Conservation (phyloP, 305 asterid genomes). For the Rubia tinctorum region DNA sequence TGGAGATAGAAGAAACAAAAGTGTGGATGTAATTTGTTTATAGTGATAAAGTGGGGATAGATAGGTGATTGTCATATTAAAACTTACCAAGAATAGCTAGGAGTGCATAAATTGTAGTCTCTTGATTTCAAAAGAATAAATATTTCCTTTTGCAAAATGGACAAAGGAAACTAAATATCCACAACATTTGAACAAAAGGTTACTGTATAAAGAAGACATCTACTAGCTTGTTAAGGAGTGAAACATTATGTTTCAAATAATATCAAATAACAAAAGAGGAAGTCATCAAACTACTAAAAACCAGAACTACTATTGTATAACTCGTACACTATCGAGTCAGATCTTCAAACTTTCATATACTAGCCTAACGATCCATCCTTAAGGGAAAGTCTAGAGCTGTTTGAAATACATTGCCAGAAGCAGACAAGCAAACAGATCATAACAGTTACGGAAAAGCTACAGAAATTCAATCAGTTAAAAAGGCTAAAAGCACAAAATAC, state of each 20-base stretch:
- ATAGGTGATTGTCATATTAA: background rate
- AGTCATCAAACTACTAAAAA: background rate
- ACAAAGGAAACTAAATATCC: background rate
- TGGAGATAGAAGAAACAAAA: background rate
- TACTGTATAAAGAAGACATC: background rate
- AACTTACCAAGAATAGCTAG: background rate
- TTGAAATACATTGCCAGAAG: background rate
- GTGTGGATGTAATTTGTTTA: background rate
- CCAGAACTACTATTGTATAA: background rate
- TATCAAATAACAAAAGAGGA: background rate
- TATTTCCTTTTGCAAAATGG: background rate
- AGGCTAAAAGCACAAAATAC: background rate
- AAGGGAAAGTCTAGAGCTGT: background rate
- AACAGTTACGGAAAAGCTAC: background rate
- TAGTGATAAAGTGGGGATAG: background rate
- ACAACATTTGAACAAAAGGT: background rate
- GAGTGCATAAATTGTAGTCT: background rate
- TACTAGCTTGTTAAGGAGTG: background rate
- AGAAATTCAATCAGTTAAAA: background rate
- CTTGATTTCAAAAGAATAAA: background rate
- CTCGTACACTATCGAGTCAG: background rate
- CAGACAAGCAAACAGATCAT: constrained; percentile 2
- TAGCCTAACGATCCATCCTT: background rate
- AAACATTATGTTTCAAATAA: background rate
- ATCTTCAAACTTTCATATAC: background rate